These are phyloP conservation scores for Tetraselmis chui DNA, from an alignment of 139 green algal species.

Conservation along the genomic window DNA sequence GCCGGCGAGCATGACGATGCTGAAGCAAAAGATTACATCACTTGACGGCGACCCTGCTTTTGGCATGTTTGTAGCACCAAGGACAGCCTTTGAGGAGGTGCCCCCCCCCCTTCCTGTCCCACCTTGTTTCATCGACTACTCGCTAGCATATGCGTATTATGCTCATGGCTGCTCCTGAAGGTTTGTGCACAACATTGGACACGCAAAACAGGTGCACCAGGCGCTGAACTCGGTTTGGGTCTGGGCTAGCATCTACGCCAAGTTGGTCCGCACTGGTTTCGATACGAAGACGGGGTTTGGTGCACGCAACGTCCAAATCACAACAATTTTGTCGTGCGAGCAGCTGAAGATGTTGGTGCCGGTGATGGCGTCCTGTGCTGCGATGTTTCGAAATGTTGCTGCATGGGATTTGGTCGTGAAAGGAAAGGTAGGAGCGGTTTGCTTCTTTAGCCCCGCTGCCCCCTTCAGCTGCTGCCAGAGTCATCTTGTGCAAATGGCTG, in stretches of 20 bases:
- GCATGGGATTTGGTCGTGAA: not conserved
- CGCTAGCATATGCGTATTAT: too few species aligned
- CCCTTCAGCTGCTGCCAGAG: too few species aligned
- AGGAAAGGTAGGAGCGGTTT: too few species aligned
- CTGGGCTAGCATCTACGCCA: not conserved
- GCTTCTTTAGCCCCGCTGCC: too few species aligned
- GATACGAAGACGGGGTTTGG: not conserved
- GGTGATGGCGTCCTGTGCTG: not conserved
- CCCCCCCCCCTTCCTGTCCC: not conserved
- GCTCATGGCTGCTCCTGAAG: too few species aligned
- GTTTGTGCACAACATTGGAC: too few species aligned
- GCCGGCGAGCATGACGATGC: not conserved
- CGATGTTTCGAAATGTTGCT: not conserved
- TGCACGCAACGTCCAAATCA: not conserved
- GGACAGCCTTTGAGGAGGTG: not conserved
- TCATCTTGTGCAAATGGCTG: too few species aligned
- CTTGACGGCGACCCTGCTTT: not conserved
- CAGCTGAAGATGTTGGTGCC: not conserved
- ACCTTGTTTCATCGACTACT: not conserved
- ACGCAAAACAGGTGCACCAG: not conserved
- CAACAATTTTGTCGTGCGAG: not conserved
- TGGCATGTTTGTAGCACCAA: not conserved
- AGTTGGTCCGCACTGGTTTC: not conserved
- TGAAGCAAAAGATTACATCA: not conserved
- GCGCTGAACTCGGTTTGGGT: not conserved